Evolutionary conservation across 352 stramenopile species (phyloP).

Genomic region (Aphanomyces stellatus): DNA sequence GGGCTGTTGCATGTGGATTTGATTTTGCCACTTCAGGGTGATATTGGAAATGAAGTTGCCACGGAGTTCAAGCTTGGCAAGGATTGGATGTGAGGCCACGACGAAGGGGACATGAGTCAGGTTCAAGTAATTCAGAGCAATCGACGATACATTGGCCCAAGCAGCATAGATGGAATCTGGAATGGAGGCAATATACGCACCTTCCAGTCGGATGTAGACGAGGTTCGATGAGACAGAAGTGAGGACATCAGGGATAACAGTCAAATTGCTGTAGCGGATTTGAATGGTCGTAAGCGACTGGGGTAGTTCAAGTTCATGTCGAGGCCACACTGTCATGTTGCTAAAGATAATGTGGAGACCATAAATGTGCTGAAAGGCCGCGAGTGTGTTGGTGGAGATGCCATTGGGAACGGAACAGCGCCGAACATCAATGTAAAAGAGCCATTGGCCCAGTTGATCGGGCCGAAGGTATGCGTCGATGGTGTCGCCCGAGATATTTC

Average conservation of each 20-base stretch:
- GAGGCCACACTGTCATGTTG: neutral
- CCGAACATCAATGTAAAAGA: slow-evolving; percentile 1
- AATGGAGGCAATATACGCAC: neutral
- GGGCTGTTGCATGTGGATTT: no score
- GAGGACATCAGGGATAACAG: neutral
- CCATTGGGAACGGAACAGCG: slow-evolving; percentile 1
- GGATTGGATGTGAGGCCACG: no score
- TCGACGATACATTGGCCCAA: no score
- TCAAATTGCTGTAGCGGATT: neutral
- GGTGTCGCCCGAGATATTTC: neutral
- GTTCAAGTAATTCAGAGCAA: no score
- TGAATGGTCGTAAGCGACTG: neutral
- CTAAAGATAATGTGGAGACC: neutral
- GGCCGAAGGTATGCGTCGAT: neutral
- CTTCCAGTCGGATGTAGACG: neutral
- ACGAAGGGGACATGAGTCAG: no score
- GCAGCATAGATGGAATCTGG: no score
- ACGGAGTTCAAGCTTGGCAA: no score
- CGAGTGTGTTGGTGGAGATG: neutral
- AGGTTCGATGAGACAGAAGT: neutral
- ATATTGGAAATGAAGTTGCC: neutral
- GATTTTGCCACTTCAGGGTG: neutral
- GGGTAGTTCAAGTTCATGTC: neutral
- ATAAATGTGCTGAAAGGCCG: neutral
- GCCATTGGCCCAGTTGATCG: neutral